Conservation (phyloP, 176 grass and related monocot species). For the Oryza meyeriana region DNA sequence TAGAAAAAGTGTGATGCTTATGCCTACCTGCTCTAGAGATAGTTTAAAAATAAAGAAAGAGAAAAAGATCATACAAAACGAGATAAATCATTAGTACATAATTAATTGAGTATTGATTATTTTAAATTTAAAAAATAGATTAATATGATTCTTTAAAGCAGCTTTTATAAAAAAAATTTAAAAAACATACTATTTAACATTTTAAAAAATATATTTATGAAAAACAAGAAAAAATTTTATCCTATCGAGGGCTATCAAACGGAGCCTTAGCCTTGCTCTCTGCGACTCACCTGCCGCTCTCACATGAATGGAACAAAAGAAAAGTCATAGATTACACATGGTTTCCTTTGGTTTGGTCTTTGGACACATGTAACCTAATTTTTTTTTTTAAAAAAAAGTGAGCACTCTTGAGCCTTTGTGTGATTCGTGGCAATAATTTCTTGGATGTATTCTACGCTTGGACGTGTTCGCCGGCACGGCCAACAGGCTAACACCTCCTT, state of each 20-base stretch:
- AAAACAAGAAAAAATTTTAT: too few relatives aligned
- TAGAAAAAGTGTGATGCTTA: slow-evolving; percentile 17
- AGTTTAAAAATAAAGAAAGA: too few relatives aligned
- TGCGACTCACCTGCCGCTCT: slow-evolving; percentile 20
- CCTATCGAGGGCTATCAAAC: too few relatives aligned
- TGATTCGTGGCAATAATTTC: neutral
- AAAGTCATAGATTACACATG: neutral
- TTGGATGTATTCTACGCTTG: neutral
- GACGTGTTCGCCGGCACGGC: neutral
- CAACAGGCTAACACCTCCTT: neutral
- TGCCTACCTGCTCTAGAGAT: neutral
- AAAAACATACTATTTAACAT: too few relatives aligned
- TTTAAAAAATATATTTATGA: too few relatives aligned
- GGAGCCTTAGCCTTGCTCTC: neutral
- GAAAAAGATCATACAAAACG: too few relatives aligned
- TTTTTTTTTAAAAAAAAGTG: neutral
- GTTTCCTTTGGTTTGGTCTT: neutral
- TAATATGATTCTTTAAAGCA: too few relatives aligned
- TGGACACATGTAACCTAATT: neutral
- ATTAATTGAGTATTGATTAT: too few relatives aligned
- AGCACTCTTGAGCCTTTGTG: neutral
- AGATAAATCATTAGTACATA: too few relatives aligned
- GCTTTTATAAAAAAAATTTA: too few relatives aligned
- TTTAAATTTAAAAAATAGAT: too few relatives aligned
- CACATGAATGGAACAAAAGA: neutral